phyloP scores from a whole-genome alignment of 2,329 filamentous ascomycete genomes.

The Epicoccum nigrum region DNA sequence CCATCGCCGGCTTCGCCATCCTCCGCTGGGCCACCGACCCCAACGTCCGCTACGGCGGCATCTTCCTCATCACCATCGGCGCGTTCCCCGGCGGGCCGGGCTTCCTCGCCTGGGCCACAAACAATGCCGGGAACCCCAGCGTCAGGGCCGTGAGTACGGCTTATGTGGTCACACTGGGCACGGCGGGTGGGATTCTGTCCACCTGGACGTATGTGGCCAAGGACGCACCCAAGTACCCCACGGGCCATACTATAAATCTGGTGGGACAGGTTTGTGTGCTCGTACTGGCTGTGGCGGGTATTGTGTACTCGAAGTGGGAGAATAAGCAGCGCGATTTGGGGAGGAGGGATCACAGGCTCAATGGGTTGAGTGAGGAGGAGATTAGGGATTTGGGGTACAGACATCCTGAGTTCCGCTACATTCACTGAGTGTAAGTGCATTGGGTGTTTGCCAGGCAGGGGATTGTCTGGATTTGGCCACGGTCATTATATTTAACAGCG shows the following conservation, averaged over 20 bases:
- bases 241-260: slow-evolving; percentile 73
- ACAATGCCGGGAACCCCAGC: slow-evolving; percentile 64
- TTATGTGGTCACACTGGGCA: slow-evolving; percentile 71
- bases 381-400: slow-evolving; percentile 58
- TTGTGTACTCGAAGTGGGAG: slow-evolving; percentile 61
- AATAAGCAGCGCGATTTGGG: slow-evolving; percentile 58
- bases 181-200: slow-evolving; percentile 63
- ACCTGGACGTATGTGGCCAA: slow-evolving; percentile 62
- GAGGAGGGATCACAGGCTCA: slow-evolving; percentile 57
- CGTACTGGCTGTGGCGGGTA: slow-evolving; percentile 55
- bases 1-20: slow-evolving; percentile 60
- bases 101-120: slow-evolving; percentile 64
- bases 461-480: neutral
- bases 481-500: slow-evolving; percentile 3
- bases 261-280: slow-evolving; percentile 56
- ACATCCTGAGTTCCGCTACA: slow-evolving; percentile 64
- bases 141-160: slow-evolving; percentile 62
- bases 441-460: neutral
- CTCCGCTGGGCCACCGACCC: slow-evolving; percentile 64
- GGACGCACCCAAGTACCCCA: slow-evolving; percentile 68
- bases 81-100: slow-evolving; percentile 65
- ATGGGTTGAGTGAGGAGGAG: slow-evolving; percentile 57
- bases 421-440: slow-evolving; percentile 45
- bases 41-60: slow-evolving; percentile 59
- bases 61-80: slow-evolving; percentile 63